Base-by-base conservation (phyloP, 768 basidiomycete genomes). In the Crassisporium funariophilum region DNA sequence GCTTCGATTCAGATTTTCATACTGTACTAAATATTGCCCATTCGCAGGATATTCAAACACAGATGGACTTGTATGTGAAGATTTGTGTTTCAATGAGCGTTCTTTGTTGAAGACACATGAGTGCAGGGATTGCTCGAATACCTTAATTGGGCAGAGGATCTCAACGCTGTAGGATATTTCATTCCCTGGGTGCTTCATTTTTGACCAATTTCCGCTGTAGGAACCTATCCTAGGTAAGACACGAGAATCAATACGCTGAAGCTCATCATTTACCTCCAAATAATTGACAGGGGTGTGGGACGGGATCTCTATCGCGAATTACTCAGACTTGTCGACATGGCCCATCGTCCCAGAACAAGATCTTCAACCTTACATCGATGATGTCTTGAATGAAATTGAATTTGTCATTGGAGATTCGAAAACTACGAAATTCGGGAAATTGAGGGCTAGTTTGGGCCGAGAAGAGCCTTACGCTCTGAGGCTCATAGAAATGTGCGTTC, bases 361-460 rank as follows among this genome's bases (percentile, higher is more conserved):
- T 20, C 46, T 72, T 8, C 56, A 63, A 17, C 67, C 68, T 12
- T 69, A 63, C 42, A 57, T 70, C 23, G 59, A 72, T 45, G 65
- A 67, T 41, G 67, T 60, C 10, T 55, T 68, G 41, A 59, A 66
- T 39, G 63, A 77, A 65, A 75, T 82, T 34, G 77, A 82, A 58
- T 83, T 81, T 53, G 75, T 77, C 19, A 67, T 78, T 3, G 82
- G 81, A 8, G 72, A 81, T 46, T 55, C 74, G 4, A 54, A 67
- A 20, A 73, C 67, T 15, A 78, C 73, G 12, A 57, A 69, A 44
- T 62, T 63, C 8, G 69, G 67, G 50, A 55, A 64, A 33, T 48
- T 76, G 24, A 72, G 81, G 3, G 76, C 80, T 12, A 78, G 76
- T 15, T 59, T 79, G 4, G 81, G 82, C n/a, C 74, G 76, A 36